These are phyloP conservation scores for Aspergillus aculeatus DNA, from an alignment of 2,329 filamentous ascomycete species.

Conservation along the genomic window DNA sequence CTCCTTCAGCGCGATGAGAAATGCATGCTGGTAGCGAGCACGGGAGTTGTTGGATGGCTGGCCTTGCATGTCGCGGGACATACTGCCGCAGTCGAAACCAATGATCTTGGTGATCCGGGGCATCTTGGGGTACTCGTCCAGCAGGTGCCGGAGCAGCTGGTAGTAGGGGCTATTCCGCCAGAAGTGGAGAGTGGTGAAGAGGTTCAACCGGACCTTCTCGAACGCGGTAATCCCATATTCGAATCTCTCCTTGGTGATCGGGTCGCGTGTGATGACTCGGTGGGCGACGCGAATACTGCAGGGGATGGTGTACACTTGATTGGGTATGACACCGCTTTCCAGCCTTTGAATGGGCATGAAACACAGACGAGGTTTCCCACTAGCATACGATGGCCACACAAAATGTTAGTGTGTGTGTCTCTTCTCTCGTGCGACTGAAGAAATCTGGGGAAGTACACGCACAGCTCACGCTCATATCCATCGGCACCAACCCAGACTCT, in stretches of 20 bases:
- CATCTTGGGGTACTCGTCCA: background rate
- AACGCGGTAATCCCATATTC: background rate
- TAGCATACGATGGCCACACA: background rate
- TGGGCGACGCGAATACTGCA: constrained; percentile 1
- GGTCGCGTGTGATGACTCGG: background rate
- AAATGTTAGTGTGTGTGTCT: background rate
- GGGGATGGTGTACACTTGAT: background rate
- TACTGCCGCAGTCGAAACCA: background rate
- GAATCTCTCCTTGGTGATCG: background rate
- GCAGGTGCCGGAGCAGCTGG: background rate
- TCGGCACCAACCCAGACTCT: background rate
- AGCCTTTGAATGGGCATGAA: background rate
- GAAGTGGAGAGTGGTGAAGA: background rate
- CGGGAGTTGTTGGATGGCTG: background rate
- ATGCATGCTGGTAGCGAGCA: constrained; percentile 9
- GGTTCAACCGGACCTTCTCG: background rate
- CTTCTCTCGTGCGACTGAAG: background rate
- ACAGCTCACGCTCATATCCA: background rate
- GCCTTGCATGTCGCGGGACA: background rate
- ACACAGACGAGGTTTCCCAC: background rate
- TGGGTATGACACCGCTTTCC: background rate
- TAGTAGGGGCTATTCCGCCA: background rate
- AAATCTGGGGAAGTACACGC: background rate
- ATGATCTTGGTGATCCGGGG: constrained; percentile 9
- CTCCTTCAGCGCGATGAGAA: constrained; percentile 5